Base-by-base conservation (phyloP, 2,329 filamentous ascomycete species). In the Blastomyces gilchristii region DNA sequence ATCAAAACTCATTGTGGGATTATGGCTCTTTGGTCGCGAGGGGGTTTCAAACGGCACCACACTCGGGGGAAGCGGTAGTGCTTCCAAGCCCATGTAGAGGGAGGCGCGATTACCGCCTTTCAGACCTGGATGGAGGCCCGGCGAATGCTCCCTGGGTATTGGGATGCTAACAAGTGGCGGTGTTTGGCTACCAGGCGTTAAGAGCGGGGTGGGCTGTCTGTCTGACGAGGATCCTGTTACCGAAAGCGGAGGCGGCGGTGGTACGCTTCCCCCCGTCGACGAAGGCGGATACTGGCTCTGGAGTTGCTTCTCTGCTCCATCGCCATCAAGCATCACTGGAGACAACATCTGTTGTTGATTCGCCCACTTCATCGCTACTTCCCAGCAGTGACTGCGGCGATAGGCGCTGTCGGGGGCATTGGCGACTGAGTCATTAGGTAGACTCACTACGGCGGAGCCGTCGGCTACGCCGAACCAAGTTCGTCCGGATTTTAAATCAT, bases 311-410 rank as follows among this genome's bases (percentile, higher is more conserved):
- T 58, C 39, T 9, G 50, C 58, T 43, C 50, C 50, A 43, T n/a
- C 34, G 9, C 58, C 16, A 14, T 64, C 58, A 43, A 68, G 68
- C 60, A 70, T 69, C 22, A 74, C 75, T 0, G 74, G 73, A 5
- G 71, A 73, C 8, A 73, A 64, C 18, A 75, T 67, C 59, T 71
- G 61, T 50, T 73, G 72, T 22, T 77, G 76, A 45, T 78, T 76
- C 9, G 79, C 79, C 87, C 87, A 89, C 67, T 82, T 78, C 67
- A 84, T 80, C 2, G 85, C 86, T 68, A 82, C 80, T 63, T 81
- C 76, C 87, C 87, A 90, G 74, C 86, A 89, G 71, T 89, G 87
- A 65, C 83, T 87, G 52, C 86, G 82, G 18, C 83, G 81, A 72
- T 88, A 89, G 53, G 87, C 82, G 54, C 84, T 86, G 69, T 89